These are phyloP conservation scores for Cercospora zeina DNA, from an alignment of 2,329 filamentous ascomycete genomes.

Conservation along the genomic window DNA sequence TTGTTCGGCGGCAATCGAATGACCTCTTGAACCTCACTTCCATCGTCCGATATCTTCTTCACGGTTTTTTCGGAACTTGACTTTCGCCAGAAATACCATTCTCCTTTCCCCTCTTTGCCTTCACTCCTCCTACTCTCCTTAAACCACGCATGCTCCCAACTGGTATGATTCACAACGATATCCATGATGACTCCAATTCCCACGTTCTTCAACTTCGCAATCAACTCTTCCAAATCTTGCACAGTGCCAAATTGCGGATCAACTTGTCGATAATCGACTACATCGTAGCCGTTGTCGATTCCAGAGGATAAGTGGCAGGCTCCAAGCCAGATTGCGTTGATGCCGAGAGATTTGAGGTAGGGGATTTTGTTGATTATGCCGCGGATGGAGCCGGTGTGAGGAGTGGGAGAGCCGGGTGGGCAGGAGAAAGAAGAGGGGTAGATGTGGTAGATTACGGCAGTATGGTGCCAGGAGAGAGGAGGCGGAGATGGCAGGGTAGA, in stretches of 20 bases:
- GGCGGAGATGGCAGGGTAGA: background rate
- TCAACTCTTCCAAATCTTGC: slow-evolving; percentile 48
- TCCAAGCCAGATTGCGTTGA: slow-evolving; percentile 67
- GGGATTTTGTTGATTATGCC: slow-evolving; percentile 65
- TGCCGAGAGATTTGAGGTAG: slow-evolving; percentile 61
- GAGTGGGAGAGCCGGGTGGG: slow-evolving; percentile 53
- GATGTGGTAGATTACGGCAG: slow-evolving; percentile 47
- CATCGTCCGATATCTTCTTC: slow-evolving; percentile 44
- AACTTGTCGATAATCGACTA: slow-evolving; percentile 49
- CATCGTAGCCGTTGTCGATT: slow-evolving; percentile 58
- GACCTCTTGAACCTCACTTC: slow-evolving; percentile 50
- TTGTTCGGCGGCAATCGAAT: slow-evolving; percentile 60
- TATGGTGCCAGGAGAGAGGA: slow-evolving; percentile 45
- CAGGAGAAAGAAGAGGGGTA: slow-evolving; percentile 47
- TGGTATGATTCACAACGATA: slow-evolving; percentile 40
- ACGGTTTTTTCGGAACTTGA: slow-evolving; percentile 41
- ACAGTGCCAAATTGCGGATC: slow-evolving; percentile 51
- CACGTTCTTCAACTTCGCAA: slow-evolving; percentile 45
- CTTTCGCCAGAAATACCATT: slow-evolving; percentile 66
- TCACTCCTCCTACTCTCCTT: slow-evolving; percentile 49
- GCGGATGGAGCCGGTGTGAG: slow-evolving; percentile 61
- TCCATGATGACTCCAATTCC: slow-evolving; percentile 53
- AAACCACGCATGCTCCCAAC: slow-evolving; percentile 59
- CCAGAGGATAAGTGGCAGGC: slow-evolving; percentile 56
- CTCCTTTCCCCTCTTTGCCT: slow-evolving; percentile 55